These are phyloP conservation scores for Gossypium lobatum DNA, from an alignment of 441 rosid species.

Conservation along the genomic window DNA sequence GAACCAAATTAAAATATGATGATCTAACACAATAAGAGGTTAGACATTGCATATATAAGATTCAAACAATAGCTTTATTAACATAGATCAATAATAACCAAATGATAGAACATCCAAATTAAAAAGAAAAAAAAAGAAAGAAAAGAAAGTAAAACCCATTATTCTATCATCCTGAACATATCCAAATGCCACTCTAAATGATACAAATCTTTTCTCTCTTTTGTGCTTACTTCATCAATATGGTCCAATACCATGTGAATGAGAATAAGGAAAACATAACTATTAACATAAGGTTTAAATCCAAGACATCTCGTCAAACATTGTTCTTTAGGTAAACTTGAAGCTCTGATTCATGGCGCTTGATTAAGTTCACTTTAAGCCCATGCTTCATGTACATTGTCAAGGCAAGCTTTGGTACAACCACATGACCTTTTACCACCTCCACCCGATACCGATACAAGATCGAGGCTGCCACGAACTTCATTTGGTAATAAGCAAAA, in stretches of 20 bases:
- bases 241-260: not conserved
- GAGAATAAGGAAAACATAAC: not conserved
- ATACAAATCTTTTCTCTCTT: too few relatives aligned
- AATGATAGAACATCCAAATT: not conserved
- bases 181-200: not conserved
- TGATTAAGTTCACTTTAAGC: slow-evolving; percentile 47
- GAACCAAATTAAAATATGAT: too few relatives aligned
- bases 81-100: not conserved
- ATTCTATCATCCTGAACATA: not conserved
- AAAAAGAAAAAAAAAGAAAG: too few relatives aligned
- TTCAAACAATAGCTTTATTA: not conserved
- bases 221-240: not conserved
- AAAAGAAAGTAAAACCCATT: not conserved
- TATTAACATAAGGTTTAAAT: slow-evolving; percentile 3
- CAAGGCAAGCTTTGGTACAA: slow-evolving; percentile 71
- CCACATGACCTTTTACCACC: slow-evolving; percentile 49
- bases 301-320: not conserved
- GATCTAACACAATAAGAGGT: too few relatives aligned
- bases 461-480: slow-evolving; percentile 65
- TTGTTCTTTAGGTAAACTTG: slow-evolving; percentile 19
- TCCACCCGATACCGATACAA: slow-evolving; percentile 51
- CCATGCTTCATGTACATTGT: slow-evolving; percentile 97
- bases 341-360: slow-evolving; percentile 31
- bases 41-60: too few relatives aligned
- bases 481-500: slow-evolving; percentile 92